A percentile compares a stretch with the other conserved stretches of the same genome.
Conservation (phyloP, 2,329 filamentous ascomycete genomes). For the Leptographium wingfieldii region DNA sequence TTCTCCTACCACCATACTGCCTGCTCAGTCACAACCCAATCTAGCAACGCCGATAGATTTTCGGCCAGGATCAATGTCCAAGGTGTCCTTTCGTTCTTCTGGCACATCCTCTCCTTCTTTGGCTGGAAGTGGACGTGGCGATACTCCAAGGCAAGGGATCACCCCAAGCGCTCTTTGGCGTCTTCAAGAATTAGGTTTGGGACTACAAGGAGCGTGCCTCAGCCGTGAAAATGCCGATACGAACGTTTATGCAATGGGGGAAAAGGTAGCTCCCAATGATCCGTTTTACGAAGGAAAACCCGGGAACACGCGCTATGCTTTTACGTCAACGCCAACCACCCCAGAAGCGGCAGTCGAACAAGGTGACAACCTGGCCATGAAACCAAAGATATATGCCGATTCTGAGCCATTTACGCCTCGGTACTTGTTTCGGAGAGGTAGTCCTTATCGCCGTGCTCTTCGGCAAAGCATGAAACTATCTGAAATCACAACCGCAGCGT, state of each 20-base stretch:
- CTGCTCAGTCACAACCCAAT: neutral
- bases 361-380: neutral
- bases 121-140: constrained; percentile 10
- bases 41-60: neutral
- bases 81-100: neutral
- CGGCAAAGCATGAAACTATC: constrained; percentile 30
- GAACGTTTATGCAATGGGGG: neutral
- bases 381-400: constrained; percentile 7
- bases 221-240: neutral
- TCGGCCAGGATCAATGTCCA: neutral
- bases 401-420: neutral
- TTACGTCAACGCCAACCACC: constrained; percentile 8
- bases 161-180: constrained; percentile 4
- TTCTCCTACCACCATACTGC: neutral
- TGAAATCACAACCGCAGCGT: constrained; percentile 11
- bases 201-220: constrained; percentile 6
- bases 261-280: neutral
- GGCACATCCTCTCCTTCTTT: constrained; percentile 8
- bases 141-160: neutral
- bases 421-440: constrained; percentile 40
- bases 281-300: constrained; percentile 7
- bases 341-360: neutral
- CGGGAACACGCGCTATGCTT: constrained; percentile 3
- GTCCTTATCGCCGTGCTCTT: constrained; percentile 41
- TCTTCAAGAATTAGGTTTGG: constrained; percentile 9